Conservation (phyloP, 1,139 yeast species). For the Zygoascus hellenicus region DNA sequence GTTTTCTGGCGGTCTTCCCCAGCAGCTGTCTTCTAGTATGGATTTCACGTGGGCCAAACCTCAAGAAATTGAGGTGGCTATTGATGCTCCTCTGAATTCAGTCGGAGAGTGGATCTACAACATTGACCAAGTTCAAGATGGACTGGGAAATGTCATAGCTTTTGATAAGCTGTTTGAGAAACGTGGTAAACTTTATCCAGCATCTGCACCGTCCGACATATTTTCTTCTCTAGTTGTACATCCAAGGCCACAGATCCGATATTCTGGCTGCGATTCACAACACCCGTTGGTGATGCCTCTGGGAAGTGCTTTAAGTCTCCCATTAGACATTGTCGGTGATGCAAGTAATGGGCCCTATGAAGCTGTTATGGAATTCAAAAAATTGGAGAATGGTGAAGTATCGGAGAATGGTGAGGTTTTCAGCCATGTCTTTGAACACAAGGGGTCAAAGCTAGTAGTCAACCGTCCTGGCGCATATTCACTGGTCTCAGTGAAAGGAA, state of each 20-base stretch:
- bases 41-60: constrained; percentile 51
- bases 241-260: constrained; percentile 49
- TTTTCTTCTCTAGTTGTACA: constrained; percentile 56
- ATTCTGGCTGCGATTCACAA: constrained; percentile 34
- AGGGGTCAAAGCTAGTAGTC: constrained; percentile 28
- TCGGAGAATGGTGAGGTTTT: constrained; percentile 5
- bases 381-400: constrained; percentile 9
- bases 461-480: constrained; percentile 59
- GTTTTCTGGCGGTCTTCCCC: constrained; percentile 15
- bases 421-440: constrained; percentile 12
- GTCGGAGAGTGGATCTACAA: constrained; percentile 62
- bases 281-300: constrained; percentile 31
- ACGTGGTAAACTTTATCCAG: background rate
- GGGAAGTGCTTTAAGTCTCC: constrained; percentile 26
- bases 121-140: constrained; percentile 63
- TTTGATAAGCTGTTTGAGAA: constrained; percentile 37
- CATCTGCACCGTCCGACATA: constrained; percentile 13
- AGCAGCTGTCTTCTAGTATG: constrained; percentile 15
- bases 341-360: constrained; percentile 31
- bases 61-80: constrained; percentile 43
- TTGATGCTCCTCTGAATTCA: constrained; percentile 44
- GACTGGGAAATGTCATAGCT: constrained; percentile 61
- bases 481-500: constrained; percentile 48
- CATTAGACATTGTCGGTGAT: constrained; percentile 22
- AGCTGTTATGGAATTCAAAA: constrained; percentile 24